These are phyloP conservation scores for Bonia amplexicaulis DNA, from an alignment of 176 grass and related monocot genomes.

Conservation along the genomic window DNA sequence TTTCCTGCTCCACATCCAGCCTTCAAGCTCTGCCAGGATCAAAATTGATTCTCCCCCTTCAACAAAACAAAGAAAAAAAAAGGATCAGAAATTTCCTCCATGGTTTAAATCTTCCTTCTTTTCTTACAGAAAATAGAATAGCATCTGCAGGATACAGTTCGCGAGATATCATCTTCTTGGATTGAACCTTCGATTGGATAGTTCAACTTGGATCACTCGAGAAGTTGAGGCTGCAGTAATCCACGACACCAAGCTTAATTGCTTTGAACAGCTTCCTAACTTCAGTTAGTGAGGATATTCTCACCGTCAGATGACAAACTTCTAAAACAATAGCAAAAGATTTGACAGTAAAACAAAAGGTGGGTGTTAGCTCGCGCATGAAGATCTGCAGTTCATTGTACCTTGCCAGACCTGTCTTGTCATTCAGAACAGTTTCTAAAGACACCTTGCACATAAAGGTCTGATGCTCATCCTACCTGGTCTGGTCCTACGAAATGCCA, in stretches of 20 bases:
- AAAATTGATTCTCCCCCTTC: not conserved
- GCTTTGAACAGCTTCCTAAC: not conserved
- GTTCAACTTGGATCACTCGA: not conserved
- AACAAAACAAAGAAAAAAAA: not conserved
- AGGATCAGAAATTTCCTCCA: not conserved
- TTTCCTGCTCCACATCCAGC: not conserved
- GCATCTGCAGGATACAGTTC: not conserved
- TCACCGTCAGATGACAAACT: not conserved
- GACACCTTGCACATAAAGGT: conserved; percentile 13
- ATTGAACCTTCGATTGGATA: not conserved
- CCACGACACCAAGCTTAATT: not conserved
- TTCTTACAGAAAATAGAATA: not conserved
- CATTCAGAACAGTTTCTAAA: not conserved
- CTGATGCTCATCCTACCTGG: conserved; percentile 24
- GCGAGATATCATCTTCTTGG: not conserved
- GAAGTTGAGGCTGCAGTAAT: not conserved
- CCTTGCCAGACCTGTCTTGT: conserved; percentile 20
- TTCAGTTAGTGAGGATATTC: conserved; percentile 1
- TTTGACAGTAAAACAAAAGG: not conserved
- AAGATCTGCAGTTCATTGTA: conserved; percentile 1
- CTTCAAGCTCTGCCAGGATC: not conserved
- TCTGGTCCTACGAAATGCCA: conserved; percentile 1
- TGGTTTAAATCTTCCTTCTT: not conserved
- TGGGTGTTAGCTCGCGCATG: not conserved
- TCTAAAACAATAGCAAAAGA: not conserved